Evolutionary conservation across 2,329 filamentous ascomycete genomes (phyloP).

Genomic region (Monosporascus sp.): DNA sequence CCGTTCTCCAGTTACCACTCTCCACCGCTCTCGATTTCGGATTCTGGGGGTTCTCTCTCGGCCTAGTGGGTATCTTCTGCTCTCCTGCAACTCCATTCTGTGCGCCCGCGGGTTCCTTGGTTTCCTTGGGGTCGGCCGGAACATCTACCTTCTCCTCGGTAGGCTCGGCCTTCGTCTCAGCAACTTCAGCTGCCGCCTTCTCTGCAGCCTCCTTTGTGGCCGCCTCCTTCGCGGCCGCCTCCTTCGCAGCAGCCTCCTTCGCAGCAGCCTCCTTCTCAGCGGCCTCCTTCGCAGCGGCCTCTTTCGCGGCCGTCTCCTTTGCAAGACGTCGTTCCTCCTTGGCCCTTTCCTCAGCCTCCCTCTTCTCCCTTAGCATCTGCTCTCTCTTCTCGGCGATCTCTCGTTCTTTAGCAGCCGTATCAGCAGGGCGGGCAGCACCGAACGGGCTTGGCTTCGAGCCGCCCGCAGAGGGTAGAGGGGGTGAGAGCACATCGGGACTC

Average conservation of each 20-base stretch:
- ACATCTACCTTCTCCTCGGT: conserved; percentile 32
- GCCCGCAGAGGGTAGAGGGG: conserved; percentile 43
- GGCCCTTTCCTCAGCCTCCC: conserved; percentile 79
- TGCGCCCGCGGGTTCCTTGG: conserved; percentile 11
- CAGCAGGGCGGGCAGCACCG: conserved; percentile 87
- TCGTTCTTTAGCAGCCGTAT: conserved; percentile 83
- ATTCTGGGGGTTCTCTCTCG: conserved; percentile 39
- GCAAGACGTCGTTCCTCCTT: conserved; percentile 66
- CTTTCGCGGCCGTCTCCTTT: conserved; percentile 61
- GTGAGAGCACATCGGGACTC: conserved; percentile 43
- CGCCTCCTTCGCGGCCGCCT: conserved; percentile 18
- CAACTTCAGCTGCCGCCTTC: conserved; percentile 13
- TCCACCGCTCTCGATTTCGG: conserved; percentile 52
- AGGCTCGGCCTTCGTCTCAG: conserved; percentile 28
- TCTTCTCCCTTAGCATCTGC: conserved; percentile 71
- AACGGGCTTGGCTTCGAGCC: conserved; percentile 83
- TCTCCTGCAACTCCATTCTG: conserved; percentile 35
- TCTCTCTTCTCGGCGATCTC: conserved; percentile 86
- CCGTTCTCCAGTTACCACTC: conserved; percentile 55
- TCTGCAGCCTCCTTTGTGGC: conserved; percentile 15
- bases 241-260: conserved; percentile 29
- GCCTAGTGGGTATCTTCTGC: conserved; percentile 40
- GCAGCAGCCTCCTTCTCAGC: conserved; percentile 21
- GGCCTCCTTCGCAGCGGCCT: conserved; percentile 38
- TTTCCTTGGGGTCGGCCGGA: conserved; percentile 21